Percentiles rank a stretch among this genome's conserved stretches.
phyloP scores from a whole-genome alignment of 2,329 filamentous ascomycete genomes.

The Zymoseptoria ardabiliae region DNA sequence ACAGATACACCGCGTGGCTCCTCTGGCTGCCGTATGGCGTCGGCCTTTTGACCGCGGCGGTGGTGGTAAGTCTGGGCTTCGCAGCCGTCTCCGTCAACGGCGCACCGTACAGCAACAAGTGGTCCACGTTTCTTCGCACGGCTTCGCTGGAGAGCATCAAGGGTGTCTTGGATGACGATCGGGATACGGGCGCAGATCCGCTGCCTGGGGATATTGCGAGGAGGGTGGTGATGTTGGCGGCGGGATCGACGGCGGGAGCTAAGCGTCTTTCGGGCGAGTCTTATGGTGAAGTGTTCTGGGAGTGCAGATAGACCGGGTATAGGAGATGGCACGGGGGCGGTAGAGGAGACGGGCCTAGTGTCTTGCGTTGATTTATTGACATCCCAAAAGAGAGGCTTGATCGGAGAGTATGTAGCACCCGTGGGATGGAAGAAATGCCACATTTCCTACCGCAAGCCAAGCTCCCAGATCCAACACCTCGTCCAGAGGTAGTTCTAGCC shows the following conservation, averaged over 20 bases:
- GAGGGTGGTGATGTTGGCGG: background rate
- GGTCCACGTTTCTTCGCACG: slow-evolving; percentile 4
- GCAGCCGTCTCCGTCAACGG: background rate
- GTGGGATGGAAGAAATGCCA: no score
- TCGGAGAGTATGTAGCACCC: no score
- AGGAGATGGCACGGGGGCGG: no score
- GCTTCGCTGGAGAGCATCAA: background rate
- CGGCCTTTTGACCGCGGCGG: slow-evolving; percentile 1
- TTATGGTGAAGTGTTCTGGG: no score
- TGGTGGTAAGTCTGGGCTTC: slow-evolving; percentile 1
- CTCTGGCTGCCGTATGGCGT: slow-evolving; percentile 5
- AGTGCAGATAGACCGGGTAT: no score
- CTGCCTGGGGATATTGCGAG: background rate
- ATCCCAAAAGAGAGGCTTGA: no score
- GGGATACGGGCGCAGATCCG: background rate
- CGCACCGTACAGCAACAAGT: slow-evolving; percentile 5
- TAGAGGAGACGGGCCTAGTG: no score
- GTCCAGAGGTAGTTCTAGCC: no score
- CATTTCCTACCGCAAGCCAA: no score
- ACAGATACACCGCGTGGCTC: background rate
- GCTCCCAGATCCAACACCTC: no score
- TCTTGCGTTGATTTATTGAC: no score
- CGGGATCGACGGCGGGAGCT: background rate
- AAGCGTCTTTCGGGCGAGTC: background rate
- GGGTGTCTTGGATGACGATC: background rate